Conservation (phyloP, 495 filamentous ascomycete species). For the Penicillium cataractarum region DNA sequence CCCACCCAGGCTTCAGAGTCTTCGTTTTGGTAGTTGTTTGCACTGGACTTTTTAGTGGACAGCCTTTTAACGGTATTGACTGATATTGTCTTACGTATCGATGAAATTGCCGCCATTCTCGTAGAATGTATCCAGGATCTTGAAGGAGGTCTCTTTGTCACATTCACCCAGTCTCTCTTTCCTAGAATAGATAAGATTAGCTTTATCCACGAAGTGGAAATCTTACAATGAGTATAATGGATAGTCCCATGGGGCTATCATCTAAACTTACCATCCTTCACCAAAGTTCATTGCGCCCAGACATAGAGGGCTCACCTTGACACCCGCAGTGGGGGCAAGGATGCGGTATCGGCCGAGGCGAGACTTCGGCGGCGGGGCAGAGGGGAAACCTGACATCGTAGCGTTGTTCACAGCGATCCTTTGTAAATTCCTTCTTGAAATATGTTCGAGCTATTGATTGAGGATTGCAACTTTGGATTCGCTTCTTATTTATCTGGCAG, state of each 20-base stretch:
- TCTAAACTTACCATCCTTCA: slow-evolving; percentile 45
- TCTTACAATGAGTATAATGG: neutral
- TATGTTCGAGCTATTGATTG: neutral
- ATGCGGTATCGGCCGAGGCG: slow-evolving; percentile 61
- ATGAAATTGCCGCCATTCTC: slow-evolving; percentile 76
- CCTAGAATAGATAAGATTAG: slow-evolving; percentile 24
- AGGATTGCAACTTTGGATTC: neutral
- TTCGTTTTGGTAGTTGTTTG: slow-evolving; percentile 70
- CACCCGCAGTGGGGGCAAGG: slow-evolving; percentile 59
- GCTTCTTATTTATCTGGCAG: neutral
- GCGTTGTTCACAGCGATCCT: no score
- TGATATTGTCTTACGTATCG: slow-evolving; percentile 53
- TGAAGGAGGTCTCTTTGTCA: slow-evolving; percentile 61
- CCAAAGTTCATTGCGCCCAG: slow-evolving; percentile 69
- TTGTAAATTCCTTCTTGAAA: no score
- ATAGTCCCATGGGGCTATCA: neutral
- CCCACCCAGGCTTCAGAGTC: slow-evolving; percentile 75
- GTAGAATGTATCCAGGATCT: slow-evolving; percentile 69
- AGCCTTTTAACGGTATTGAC: neutral
- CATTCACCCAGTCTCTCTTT: slow-evolving; percentile 57
- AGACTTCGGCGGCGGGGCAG: slow-evolving; percentile 19
- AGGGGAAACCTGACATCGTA: slow-evolving; percentile 12
- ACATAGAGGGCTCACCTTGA: slow-evolving; percentile 63
- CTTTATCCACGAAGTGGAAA: neutral
- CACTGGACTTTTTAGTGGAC: slow-evolving; percentile 15